These are phyloP conservation scores for Syncephalastrum monosporum DNA, from an alignment of 371 early-diverging fungal genomes.

Conservation along the genomic window DNA sequence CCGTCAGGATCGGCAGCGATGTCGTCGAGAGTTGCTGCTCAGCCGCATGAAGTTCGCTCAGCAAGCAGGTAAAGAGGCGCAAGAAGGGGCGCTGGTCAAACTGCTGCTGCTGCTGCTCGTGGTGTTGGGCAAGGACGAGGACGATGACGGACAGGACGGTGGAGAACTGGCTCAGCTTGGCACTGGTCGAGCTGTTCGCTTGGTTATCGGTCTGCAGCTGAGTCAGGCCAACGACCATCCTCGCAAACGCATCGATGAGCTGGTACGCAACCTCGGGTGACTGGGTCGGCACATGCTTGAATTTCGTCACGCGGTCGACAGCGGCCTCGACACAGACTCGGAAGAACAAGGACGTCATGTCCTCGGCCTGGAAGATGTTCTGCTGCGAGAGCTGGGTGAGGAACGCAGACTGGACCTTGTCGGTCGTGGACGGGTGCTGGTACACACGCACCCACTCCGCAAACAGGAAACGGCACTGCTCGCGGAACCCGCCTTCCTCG, in stretches of 20 bases:
- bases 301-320: slow-evolving; percentile 71
- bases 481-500: slow-evolving; percentile 51
- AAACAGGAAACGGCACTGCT: slow-evolving; percentile 72
- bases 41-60: slow-evolving; percentile 78
- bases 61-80: slow-evolving; percentile 81
- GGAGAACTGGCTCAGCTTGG: slow-evolving; percentile 49
- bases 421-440: slow-evolving; percentile 80
- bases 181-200: slow-evolving; percentile 12
- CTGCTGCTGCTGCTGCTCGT: slow-evolving; percentile 72
- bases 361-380: slow-evolving; percentile 73
- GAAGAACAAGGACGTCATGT: slow-evolving; percentile 83
- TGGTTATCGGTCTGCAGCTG: slow-evolving; percentile 22
- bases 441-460: slow-evolving; percentile 89
- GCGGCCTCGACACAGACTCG: slow-evolving; percentile 84
- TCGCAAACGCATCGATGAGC: slow-evolving; percentile 83
- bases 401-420: slow-evolving; percentile 66
- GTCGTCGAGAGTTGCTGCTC: slow-evolving; percentile 70
- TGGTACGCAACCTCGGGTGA: slow-evolving; percentile 62
- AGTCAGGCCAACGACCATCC: slow-evolving; percentile 67
- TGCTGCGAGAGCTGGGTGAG: slow-evolving; percentile 76
- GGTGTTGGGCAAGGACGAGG: slow-evolving; percentile 78
- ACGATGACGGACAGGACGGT: slow-evolving; percentile 85
- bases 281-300: slow-evolving; percentile 49
- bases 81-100: slow-evolving; percentile 94
- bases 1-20: slow-evolving; percentile 71